phyloP scores from a whole-genome alignment of 1,284 basidiomycete genomes.

The Sporisorium reilianum region DNA sequence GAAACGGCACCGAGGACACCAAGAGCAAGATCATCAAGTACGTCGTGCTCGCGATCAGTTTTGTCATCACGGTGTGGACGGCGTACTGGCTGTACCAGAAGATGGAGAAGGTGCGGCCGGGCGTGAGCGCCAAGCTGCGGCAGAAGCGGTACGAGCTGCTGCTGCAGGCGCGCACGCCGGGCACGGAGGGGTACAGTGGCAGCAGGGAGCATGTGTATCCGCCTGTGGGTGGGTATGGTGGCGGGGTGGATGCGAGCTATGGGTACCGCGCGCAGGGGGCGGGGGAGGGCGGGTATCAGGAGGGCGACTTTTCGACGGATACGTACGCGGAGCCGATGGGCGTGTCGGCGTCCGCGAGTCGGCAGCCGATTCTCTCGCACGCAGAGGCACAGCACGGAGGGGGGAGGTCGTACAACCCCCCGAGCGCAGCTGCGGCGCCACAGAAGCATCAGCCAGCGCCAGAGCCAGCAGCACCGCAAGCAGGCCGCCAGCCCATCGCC shows the following conservation, averaged over 20 bases:
- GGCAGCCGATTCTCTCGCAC: neutral
- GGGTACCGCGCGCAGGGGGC: neutral
- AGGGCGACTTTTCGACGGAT: conserved; percentile 15
- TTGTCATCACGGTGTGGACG: conserved; percentile 79
- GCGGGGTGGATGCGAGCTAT: conserved; percentile 12
- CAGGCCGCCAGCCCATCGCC: conserved; percentile 10
- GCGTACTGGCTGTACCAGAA: conserved; percentile 84
- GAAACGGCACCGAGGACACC: conserved; percentile 51
- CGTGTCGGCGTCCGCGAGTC: neutral
- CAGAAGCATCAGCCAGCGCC: neutral
- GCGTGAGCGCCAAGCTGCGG: conserved; percentile 75
- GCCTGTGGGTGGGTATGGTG: neutral
- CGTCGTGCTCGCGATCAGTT: conserved; percentile 61
- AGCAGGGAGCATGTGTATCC: conserved; percentile 19
- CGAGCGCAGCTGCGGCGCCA: neutral
- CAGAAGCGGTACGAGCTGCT: conserved; percentile 74
- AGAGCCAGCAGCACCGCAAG: neutral
- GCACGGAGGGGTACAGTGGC: conserved; percentile 24
- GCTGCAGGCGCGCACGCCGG: conserved; percentile 37
- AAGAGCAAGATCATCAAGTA: conserved; percentile 65
- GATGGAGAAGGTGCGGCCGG: conserved; percentile 81
- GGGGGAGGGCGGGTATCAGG: conserved; percentile 3
- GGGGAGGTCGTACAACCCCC: neutral
- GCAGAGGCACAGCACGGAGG: neutral
- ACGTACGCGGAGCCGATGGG: conserved; percentile 9